Base-by-base conservation (phyloP, 73 alveolate species). In the Urostyla sp. region DNA sequence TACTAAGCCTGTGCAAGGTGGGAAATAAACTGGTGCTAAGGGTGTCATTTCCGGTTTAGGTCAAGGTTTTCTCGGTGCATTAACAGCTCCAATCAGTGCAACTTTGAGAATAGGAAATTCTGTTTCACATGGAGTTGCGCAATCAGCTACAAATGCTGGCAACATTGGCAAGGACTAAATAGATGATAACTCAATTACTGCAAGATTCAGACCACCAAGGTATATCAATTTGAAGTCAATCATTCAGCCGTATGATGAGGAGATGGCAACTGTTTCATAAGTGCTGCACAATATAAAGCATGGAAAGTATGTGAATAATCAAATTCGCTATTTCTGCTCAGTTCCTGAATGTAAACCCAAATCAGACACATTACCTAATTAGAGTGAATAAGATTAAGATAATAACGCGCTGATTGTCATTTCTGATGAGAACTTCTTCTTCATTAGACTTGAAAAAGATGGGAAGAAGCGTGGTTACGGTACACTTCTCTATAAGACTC, bases 41-140 rank as follows among this genome's bases (percentile, higher is more conserved):
- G 99, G 99, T 24, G 81, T 95, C 66, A 73, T 87, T 37, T 57
- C 80, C 58, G 99, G 99, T 8, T 69, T 95, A 43, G 97, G 97
- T 0, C 55, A 72, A 4, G 99, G 99, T 20, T 30, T 92, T 8
- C 53, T 84, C 18, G 99, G 99, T 18, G 90, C 88, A 23, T 83
- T 84, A 16, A 82, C 89, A 8, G 85, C 98, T 18, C 99, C 99
- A 40, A 74, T 92, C 30, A 78, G 96, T 15, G 97, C 94, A 2
- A 76, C 87, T 0, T 67, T 95, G 43, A 95, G 94, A 79, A 67
- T 82, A 0, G 92, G 97, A 0, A 90, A 90, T 61, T 72, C 89
- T 54, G 35, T 95, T 13, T 55, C 94, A 28, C 80, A 88, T 16
- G 96, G 98, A 34, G 67, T 95, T 16, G 74, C 92, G 52, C 60